These are phyloP conservation scores for Saccharomycopsis sp. DNA, from an alignment of 805 yeast species.

Conservation along the genomic window DNA sequence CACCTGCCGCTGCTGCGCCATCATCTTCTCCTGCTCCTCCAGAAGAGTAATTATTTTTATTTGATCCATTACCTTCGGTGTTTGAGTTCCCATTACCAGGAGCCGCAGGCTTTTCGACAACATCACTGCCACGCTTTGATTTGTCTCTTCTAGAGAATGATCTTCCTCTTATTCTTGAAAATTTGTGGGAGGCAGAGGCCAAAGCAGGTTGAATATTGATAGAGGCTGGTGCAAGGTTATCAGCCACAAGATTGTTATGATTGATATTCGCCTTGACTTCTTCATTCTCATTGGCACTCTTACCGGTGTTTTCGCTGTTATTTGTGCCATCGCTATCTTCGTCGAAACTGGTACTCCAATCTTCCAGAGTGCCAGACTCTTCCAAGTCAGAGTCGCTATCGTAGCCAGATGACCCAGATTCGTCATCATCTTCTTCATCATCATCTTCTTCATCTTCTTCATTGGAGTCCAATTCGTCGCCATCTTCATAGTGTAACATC, in stretches of 20 bases:
- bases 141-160: neutral
- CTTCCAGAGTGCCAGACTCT: slow-evolving; percentile 12
- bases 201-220: neutral
- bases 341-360: slow-evolving; percentile 14
- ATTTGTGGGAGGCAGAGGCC: neutral
- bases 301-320: neutral
- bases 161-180: neutral
- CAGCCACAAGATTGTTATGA: too few relatives aligned
- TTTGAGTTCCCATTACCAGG: too few relatives aligned
- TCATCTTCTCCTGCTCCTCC: slow-evolving; percentile 20
- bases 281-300: neutral
- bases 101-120: neutral
- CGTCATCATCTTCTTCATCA: slow-evolving; percentile 1
- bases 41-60: neutral
- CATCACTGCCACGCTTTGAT: neutral
- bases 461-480: slow-evolving; percentile 1
- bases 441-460: slow-evolving; percentile 2
- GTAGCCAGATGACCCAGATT: neutral
- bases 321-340: slow-evolving; percentile 4
- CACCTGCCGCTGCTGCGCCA: slow-evolving; percentile 21
- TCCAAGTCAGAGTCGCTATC: neutral
- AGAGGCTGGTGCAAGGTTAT: too few relatives aligned
- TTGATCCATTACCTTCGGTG: too few relatives aligned
- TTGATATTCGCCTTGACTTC: neutral
- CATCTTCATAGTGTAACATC: slow-evolving; percentile 29